Conservation (phyloP, 2,329 filamentous ascomycete genomes). For the Gaeumannomyces sp. region DNA sequence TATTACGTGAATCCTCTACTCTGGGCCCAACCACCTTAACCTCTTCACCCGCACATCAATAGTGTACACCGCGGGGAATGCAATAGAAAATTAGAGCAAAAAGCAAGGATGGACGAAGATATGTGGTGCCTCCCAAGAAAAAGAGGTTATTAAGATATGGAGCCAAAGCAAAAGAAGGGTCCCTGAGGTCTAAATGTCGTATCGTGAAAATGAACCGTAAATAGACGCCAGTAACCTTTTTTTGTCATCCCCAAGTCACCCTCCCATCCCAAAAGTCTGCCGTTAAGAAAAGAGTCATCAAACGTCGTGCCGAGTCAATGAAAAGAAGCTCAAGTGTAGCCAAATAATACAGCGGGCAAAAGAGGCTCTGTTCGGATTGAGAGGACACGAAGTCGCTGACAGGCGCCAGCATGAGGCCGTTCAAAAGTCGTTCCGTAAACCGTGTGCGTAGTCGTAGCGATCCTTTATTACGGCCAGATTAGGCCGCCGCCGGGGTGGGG, state of each 20-base stretch:
- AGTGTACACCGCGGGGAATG: background rate
- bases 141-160: background rate
- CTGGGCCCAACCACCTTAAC: background rate
- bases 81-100: background rate
- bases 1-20: background rate
- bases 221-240: slow-evolving; percentile 21
- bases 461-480: background rate
- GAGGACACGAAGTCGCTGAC: background rate
- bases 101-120: background rate
- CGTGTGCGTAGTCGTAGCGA: slow-evolving; percentile 6
- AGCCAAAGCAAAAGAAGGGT: slow-evolving; percentile 9
- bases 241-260: slow-evolving; percentile 18
- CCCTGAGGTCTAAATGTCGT: slow-evolving; percentile 11
- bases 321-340: slow-evolving; percentile 21
- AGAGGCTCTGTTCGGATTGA: slow-evolving; percentile 2
- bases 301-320: slow-evolving; percentile 26
- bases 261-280: slow-evolving; percentile 16
- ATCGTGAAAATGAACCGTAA: slow-evolving; percentile 15
- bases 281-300: slow-evolving; percentile 18
- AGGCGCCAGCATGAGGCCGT: background rate
- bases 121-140: background rate
- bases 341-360: slow-evolving; percentile 9
- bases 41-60: background rate
- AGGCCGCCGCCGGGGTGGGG: slow-evolving; percentile 21
- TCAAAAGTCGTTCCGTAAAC: slow-evolving; percentile 9